These are phyloP conservation scores for Sporopachydermia lactativora DNA, from an alignment of 805 yeast species.

Conservation along the genomic window DNA sequence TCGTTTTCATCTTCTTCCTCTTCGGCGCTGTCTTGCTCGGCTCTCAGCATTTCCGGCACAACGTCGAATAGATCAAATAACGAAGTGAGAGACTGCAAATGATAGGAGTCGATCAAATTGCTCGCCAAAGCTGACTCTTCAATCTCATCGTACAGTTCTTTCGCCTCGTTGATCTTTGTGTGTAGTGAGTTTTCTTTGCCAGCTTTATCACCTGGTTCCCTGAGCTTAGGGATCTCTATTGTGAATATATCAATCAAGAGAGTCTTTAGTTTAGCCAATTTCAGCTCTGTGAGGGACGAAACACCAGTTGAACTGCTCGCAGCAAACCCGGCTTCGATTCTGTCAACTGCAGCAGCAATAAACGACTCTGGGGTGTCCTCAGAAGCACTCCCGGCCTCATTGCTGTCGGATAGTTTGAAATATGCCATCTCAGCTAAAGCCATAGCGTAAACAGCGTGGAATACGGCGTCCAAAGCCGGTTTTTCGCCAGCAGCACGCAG, in stretches of 20 bases:
- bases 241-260: not conserved
- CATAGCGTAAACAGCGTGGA: constrained; percentile 62
- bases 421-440: constrained; percentile 37
- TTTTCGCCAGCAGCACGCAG: constrained; percentile 33
- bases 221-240: not conserved
- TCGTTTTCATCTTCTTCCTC: constrained; percentile 14
- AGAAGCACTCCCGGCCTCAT: not conserved
- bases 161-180: not conserved
- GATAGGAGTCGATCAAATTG: not conserved
- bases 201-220: constrained; percentile 26
- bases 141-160: not conserved
- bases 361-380: not conserved
- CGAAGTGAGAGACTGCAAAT: not conserved
- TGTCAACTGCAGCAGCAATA: constrained; percentile 17
- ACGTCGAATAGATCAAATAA: not conserved
- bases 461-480: constrained; percentile 30
- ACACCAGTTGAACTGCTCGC: not conserved
- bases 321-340: constrained; percentile 10
- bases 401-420: no score
- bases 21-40: constrained; percentile 8
- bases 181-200: constrained; percentile 16
- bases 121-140: not conserved
- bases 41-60: not conserved
- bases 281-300: not conserved
- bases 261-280: not conserved